These are phyloP conservation scores for Oidium heveae DNA, from an alignment of 2,329 filamentous ascomycete species.

Conservation along the genomic window DNA sequence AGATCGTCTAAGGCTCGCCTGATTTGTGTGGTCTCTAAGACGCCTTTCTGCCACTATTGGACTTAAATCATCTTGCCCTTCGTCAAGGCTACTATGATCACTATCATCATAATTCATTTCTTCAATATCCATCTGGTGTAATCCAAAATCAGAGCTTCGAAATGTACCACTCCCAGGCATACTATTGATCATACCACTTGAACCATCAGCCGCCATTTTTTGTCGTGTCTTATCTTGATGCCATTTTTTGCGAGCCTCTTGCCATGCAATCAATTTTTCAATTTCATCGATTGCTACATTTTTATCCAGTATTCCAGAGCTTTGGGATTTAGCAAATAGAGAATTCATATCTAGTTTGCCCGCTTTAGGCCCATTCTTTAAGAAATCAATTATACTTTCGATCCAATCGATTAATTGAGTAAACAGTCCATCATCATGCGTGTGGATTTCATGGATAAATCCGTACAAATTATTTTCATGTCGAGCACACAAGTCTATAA, in stretches of 20 bases:
- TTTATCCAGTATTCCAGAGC: constrained; percentile 41
- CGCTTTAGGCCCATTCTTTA: constrained; percentile 62
- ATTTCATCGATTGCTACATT: constrained; percentile 55
- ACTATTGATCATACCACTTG: constrained; percentile 21
- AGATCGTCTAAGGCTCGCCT: constrained; percentile 54
- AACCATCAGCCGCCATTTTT: constrained; percentile 85
- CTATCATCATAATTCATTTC: constrained; percentile 59
- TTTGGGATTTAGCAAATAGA: constrained; percentile 57
- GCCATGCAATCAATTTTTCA: constrained; percentile 70
- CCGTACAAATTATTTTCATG: constrained; percentile 98
- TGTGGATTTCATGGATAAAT: constrained; percentile 93
- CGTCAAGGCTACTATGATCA: constrained; percentile 31
- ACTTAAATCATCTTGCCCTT: constrained; percentile 51
- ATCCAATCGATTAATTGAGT: constrained; percentile 94
- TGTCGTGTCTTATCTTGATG: constrained; percentile 92
- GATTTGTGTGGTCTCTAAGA: constrained; percentile 46
- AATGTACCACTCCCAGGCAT: constrained; percentile 34
- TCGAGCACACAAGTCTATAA: constrained; percentile 85
- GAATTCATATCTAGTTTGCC: constrained; percentile 88
- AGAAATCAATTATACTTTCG: constrained; percentile 80
- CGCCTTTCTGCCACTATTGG: constrained; percentile 79
- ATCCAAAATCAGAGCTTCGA: constrained; percentile 64
- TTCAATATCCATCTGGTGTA: constrained; percentile 65
- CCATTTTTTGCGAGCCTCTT: constrained; percentile 90
- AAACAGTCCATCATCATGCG: constrained; percentile 89